Evolutionary conservation across 2,329 filamentous ascomycete genomes (phyloP), one percentile per base, ranked within the genome.

Genomic region (Phialemoniopsis sp.): DNA sequence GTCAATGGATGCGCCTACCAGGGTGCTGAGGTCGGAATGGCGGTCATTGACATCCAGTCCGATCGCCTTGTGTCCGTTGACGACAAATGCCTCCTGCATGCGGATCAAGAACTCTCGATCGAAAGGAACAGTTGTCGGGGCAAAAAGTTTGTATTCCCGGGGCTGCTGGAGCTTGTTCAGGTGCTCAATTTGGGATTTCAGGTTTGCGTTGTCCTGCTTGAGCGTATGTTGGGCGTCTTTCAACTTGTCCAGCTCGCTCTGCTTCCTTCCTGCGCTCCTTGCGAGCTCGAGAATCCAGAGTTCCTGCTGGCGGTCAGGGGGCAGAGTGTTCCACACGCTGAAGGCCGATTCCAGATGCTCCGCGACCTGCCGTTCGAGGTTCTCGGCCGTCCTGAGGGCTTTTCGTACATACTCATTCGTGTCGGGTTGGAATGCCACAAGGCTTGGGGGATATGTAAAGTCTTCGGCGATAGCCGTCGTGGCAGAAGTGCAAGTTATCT

Each of bases 271-370:
- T 2, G 82, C 66, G 21, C 71, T 68, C n/a, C 80, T 67, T 0
- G 80, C 80, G 30, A 84, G 60, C 53, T 82, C 78, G 29, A 84
- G 55, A 5, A 70, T 61, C 80, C 80, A 84, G 7, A 82, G 66
- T 46, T 82, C 76, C 18, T 68, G 68, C 38, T 76, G 73, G 16
- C 76, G 70, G 29, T 76, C 72, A 3, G 59, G 47, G 1, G 80
- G 63, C 18, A 93, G 67, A 2, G 69, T 68, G 37, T 78, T 78
- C 90, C 90, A 97, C 32, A 87, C 83, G 7, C 76, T 72, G 57
- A 82, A 95, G 1, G 87, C 82, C 13, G 82, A 78, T n/a, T 85
- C 76, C 6, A 95, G 60, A 57, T 97, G 91, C 42, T 85, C 75
- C 31, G 77, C 70, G 26, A 90, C 77, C 48, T 85, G 80, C 37